phyloP scores from a whole-genome alignment of 2,329 filamentous ascomycete genomes.

The Diplocarpon mali region DNA sequence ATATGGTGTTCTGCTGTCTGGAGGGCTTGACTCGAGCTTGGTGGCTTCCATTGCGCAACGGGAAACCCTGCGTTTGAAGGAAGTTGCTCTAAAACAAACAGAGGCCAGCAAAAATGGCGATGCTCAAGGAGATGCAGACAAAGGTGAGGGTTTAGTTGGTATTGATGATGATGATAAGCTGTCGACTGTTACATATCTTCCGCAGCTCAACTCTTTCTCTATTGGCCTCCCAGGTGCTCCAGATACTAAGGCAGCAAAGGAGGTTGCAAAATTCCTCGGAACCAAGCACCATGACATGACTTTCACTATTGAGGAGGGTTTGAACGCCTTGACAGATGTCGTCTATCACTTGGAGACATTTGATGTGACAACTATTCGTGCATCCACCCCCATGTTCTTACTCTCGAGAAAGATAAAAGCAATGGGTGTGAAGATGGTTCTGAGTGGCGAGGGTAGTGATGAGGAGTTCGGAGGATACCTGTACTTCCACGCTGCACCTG shows the following conservation, averaged over 20 bases:
- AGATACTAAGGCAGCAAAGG: constrained; percentile 80
- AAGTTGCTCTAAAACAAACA: constrained; percentile 42
- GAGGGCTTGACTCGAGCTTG: constrained; percentile 89
- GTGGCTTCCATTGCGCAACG: constrained; percentile 92
- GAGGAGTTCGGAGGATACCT: constrained; percentile 98
- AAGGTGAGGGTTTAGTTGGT: constrained; percentile 69
- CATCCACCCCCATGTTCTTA: constrained; percentile 97
- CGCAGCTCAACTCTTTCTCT: constrained; percentile 96
- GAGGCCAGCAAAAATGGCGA: constrained; percentile 29
- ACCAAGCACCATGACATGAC: constrained; percentile 98
- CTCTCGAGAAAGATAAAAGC: constrained; percentile 98
- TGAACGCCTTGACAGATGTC: constrained; percentile 93
- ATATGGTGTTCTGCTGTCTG: constrained; percentile 90
- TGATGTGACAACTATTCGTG: constrained; percentile 96
- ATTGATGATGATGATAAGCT: constrained; percentile 89
- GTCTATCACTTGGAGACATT: constrained; percentile 97
- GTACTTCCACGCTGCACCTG: constrained; percentile 92
- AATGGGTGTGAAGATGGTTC: constrained; percentile 98
- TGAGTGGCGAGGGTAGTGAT: constrained; percentile 92
- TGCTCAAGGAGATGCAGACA: constrained; percentile 38
- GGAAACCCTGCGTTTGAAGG: constrained; percentile 70
- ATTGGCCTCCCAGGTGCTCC: constrained; percentile 90
- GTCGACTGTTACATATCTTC: constrained; percentile 80
- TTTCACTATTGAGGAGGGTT: constrained; percentile 93
- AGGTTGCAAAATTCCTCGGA: constrained; percentile 92